Percentiles rank a stretch among this genome's conserved stretches.
phyloP scores from a whole-genome alignment of 2,329 filamentous ascomycete genomes.

The Verticillium zaregamsianum region DNA sequence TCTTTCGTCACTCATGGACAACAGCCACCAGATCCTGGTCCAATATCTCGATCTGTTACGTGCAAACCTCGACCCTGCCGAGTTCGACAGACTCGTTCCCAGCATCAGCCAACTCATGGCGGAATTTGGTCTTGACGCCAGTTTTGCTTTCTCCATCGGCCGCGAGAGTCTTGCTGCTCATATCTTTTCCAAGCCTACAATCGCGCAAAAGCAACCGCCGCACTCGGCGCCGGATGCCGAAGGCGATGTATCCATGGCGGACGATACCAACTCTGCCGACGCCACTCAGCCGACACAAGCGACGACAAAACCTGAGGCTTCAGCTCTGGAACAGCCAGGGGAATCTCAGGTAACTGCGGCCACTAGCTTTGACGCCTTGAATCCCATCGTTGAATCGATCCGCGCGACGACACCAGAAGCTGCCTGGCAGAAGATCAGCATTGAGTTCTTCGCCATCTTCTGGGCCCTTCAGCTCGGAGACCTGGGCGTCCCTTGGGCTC shows the following conservation, averaged over 20 bases:
- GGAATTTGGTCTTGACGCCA: slow-evolving; percentile 74
- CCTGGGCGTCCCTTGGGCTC: slow-evolving; percentile 68
- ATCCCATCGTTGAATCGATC: slow-evolving; percentile 68
- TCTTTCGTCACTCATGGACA: slow-evolving; percentile 82
- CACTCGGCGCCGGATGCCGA: slow-evolving; percentile 41
- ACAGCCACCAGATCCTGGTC: slow-evolving; percentile 77
- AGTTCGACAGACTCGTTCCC: slow-evolving; percentile 78
- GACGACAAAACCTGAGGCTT: slow-evolving; percentile 21
- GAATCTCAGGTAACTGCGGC: not conserved
- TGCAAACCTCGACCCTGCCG: slow-evolving; percentile 67
- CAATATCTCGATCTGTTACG: slow-evolving; percentile 89
- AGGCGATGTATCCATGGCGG: slow-evolving; percentile 52
- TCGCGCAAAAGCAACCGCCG: slow-evolving; percentile 17
- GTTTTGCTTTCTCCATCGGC: slow-evolving; percentile 80
- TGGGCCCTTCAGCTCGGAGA: slow-evolving; percentile 88
- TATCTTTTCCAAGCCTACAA: slow-evolving; percentile 37
- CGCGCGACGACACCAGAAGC: slow-evolving; percentile 55
- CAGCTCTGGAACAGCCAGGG: not conserved
- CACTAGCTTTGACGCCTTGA: slow-evolving; percentile 52
- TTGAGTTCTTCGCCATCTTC: slow-evolving; percentile 84
- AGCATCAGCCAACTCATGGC: slow-evolving; percentile 68
- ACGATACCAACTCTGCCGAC: slow-evolving; percentile 12
- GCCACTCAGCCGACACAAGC: slow-evolving; percentile 20
- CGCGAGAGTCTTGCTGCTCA: slow-evolving; percentile 69
- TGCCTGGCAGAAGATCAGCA: slow-evolving; percentile 66